These are phyloP conservation scores for Trichoderma atrobrunneum DNA, from an alignment of 2,329 filamentous ascomycete genomes.

Conservation along the genomic window DNA sequence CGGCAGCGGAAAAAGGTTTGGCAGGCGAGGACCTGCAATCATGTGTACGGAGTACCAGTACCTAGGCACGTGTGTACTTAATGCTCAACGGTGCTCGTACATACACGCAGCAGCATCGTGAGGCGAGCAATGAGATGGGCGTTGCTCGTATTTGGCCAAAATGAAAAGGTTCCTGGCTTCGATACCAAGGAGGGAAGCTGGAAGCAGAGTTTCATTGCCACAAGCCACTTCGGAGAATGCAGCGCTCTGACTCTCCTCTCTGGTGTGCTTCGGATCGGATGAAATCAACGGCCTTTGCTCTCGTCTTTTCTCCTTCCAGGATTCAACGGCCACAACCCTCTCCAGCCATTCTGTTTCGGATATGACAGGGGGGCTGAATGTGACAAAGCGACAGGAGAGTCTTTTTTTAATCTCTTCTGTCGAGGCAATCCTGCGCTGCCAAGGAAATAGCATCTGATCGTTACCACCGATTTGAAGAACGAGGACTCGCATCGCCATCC, in stretches of 20 bases:
- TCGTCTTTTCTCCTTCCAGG: background rate
- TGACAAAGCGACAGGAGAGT: background rate
- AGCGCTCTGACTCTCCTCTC: background rate
- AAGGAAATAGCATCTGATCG: background rate
- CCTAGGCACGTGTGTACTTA: background rate
- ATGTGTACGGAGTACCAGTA: background rate
- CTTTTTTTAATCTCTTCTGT: background rate
- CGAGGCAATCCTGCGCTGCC: background rate
- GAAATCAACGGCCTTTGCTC: background rate
- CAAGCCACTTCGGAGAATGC: background rate
- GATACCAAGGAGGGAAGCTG: background rate
- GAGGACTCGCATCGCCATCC: background rate
- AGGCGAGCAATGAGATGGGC: background rate
- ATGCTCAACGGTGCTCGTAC: background rate
- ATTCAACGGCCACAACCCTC: background rate
- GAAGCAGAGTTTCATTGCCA: background rate
- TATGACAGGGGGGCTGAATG: background rate
- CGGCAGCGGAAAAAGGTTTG: constrained; percentile 13
- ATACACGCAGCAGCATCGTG: background rate
- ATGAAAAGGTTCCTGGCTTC: background rate
- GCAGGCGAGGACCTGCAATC: background rate
- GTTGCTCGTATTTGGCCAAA: background rate
- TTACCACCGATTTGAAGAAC: background rate
- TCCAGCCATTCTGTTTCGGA: background rate
- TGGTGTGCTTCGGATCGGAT: background rate